Base-by-base conservation (phyloP, 768 basidiomycete genomes). In the Boletus reticuloceps region DNA sequence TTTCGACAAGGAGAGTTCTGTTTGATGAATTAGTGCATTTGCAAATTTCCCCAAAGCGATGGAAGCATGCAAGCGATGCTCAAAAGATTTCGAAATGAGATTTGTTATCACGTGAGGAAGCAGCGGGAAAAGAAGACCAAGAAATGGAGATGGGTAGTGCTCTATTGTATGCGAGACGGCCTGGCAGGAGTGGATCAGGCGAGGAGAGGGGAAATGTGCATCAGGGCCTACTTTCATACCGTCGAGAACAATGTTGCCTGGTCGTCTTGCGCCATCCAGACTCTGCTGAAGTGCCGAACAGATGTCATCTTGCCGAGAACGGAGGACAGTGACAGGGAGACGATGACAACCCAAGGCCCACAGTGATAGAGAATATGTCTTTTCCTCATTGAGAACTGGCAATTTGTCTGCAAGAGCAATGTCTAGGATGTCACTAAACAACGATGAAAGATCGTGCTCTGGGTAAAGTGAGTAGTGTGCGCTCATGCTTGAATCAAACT, bases 341-440 rank as follows among this genome's bases (percentile, higher is more conserved):
- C 70, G 73, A 56, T 85, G 80, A 31, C 67, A 72, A 55, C 76
- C 74, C 42, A 89, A 67, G 19, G 77, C 74, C 76, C 78, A 84
- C 19, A 80, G 58, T 20, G 79, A 75, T 27, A 84, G 68, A 11
- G 75, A 73, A 55, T 73, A 71, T 9, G 76, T 79, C 63, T 82
- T 83, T 14, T 67, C 61, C 17, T 74, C 67, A 50, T 76, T 77
- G 4, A 74, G 70, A 6, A 72, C 67, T 1, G 78, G 73, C 2
- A 81, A 55, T 11, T 50, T 59, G 5, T 59, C 59, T 2, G 74
- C 63, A 19, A 65, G 68, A 25, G 76, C 72, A 22, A 86, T 70
- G 5, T 64, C 69, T 11, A 86, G 65, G 27, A 82, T 56, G 41
- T 78, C 77, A 19, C 69, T 67, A 1, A 86, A 61, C 2, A 88